Evolutionary conservation across 2,329 filamentous ascomycete species (phyloP).

Genomic region (Juglanconis oblonga): DNA sequence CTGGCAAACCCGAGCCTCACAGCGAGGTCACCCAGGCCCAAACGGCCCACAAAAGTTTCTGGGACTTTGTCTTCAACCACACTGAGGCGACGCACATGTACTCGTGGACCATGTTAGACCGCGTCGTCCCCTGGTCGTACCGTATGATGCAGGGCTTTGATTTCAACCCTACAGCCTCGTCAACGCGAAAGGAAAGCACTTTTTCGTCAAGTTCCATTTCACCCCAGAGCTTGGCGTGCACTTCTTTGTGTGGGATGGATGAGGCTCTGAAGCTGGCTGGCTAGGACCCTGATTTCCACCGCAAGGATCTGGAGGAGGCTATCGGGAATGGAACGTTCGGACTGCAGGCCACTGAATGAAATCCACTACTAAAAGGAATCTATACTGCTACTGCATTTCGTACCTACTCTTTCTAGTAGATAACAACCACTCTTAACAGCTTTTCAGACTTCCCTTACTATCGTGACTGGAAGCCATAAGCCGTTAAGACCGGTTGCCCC

Average conservation of each 20-base stretch:
- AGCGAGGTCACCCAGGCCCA: slow-evolving; percentile 71
- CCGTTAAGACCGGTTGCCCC: too few species aligned
- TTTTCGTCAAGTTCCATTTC: slow-evolving; percentile 77
- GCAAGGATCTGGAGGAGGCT: slow-evolving; percentile 72
- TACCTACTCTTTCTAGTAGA: too few species aligned
- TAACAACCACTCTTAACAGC: too few species aligned
- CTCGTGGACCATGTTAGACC: slow-evolving; percentile 76
- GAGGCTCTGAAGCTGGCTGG: slow-evolving; percentile 72
- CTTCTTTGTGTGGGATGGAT: slow-evolving; percentile 76
- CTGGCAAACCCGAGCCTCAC: slow-evolving; percentile 67
- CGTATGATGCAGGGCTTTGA: slow-evolving; percentile 87
- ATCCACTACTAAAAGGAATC: too few species aligned
- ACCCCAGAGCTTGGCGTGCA: slow-evolving; percentile 73
- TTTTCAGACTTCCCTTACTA: too few species aligned
- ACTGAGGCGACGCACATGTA: slow-evolving; percentile 75
- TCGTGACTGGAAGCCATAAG: too few species aligned
- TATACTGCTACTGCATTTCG: too few species aligned
- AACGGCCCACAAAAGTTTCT: slow-evolving; percentile 71
- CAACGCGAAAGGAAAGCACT: slow-evolving; percentile 65
- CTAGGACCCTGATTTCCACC: slow-evolving; percentile 78
- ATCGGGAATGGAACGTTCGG: slow-evolving; percentile 70
- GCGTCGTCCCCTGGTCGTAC: slow-evolving; percentile 69
- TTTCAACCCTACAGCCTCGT: slow-evolving; percentile 71
- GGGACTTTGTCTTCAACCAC: slow-evolving; percentile 69
- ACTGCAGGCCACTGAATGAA: slow-evolving; percentile 75